Base-by-base conservation (phyloP, 805 yeast species). In the Sugiyamaella qingdaonensis region DNA sequence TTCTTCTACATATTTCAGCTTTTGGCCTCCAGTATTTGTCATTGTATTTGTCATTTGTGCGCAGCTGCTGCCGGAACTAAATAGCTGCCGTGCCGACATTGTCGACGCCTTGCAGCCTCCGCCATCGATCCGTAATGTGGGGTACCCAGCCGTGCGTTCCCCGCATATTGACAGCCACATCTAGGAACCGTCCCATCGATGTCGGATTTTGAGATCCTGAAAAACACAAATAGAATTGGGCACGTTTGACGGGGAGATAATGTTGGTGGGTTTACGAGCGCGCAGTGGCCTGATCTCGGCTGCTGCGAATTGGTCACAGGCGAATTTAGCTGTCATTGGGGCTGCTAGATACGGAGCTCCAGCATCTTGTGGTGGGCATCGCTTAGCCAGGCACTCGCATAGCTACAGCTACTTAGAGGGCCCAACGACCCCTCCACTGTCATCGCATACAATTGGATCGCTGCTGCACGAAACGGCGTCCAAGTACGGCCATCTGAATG, bases 401-500 rank as follows among this genome's bases (percentile, higher is more conserved):
- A 24, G 29, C 29, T 36, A 41, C 29, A 24, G 29, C 29, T 36
- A 41, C 21, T 27, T 42, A 16, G 10, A 18, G 3, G 63, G 63
- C 24, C 56, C 59, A 19, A 31, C 47, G 2, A 31, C 19, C 10
- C 60, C 61, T 4, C 46, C 51, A 1, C 46, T 60, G 50, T 31
- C 50, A 2, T 9, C 11, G 9, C 49, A 39, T 19, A 58, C 63
- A 2, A 55, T 46, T 9, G 57, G 60, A 10, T 24, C 45, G 21
- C 32, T 58, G 32, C 48, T 62, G 16, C 29, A 48, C 9, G 54
- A 55, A 8, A 44, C 55, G 7, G 56, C 60, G 24, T 9, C 8
- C n/a, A 21, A 52, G 35, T 43, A 58, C 35, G 56, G 57, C 11
- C 33, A 51, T 46, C 36, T 41, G 34, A 54, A 58, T 1, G 63